phyloP scores from a whole-genome alignment of 495 filamentous ascomycete species.

The Penicillium nucicola region DNA sequence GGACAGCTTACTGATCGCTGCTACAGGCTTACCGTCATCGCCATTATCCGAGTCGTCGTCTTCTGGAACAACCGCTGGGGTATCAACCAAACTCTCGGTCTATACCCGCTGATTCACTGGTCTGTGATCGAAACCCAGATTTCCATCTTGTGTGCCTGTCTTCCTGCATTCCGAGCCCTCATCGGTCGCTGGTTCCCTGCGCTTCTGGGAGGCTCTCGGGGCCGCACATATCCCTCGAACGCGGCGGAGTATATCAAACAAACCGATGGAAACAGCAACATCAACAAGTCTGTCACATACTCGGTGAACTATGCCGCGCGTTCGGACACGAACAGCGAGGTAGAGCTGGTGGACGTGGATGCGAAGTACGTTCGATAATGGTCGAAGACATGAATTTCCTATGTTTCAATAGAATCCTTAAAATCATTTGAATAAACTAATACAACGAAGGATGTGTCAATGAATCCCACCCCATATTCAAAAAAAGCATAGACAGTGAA shows the following conservation, averaged over 20 bases:
- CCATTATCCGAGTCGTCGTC: constrained; percentile 28
- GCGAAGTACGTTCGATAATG: background rate
- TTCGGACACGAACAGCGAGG: constrained; percentile 4
- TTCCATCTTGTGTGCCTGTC: constrained; percentile 28
- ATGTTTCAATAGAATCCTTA: too few species aligned
- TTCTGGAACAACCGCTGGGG: constrained; percentile 27
- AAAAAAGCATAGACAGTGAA: too few species aligned
- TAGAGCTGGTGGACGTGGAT: constrained; percentile 13
- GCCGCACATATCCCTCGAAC: constrained; percentile 6
- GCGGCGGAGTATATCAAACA: background rate
- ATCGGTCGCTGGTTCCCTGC: constrained; percentile 7
- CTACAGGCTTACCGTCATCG: constrained; percentile 23
- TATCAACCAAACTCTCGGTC: constrained; percentile 22
- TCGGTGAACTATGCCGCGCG: constrained; percentile 10
- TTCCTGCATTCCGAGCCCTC: constrained; percentile 21
- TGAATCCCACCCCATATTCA: too few species aligned
- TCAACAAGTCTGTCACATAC: constrained; percentile 21
- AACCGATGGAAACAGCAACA: constrained; percentile 1
- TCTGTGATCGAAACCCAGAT: constrained; percentile 32
- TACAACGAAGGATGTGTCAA: too few species aligned
- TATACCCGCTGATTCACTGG: constrained; percentile 30
- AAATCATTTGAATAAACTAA: too few species aligned
- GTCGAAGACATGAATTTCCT: background rate
- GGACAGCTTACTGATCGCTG: background rate
- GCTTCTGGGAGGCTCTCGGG: constrained; percentile 2